Base-by-base conservation (phyloP, 306 rosid species). In the Glycine soja region DNA sequence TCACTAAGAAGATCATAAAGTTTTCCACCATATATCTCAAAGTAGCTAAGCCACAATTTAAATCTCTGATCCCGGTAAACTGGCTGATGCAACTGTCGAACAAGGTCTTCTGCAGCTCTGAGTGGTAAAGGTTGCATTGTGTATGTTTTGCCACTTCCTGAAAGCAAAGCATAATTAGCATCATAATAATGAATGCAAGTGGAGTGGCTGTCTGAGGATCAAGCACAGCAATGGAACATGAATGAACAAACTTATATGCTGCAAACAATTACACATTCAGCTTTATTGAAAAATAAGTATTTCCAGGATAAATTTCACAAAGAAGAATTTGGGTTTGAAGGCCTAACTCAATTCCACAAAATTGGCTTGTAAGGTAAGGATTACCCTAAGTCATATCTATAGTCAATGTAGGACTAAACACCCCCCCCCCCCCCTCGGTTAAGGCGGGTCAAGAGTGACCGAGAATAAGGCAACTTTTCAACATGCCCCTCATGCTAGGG, bases 11-110 rank as follows among this genome's bases (percentile, higher is more conserved):
- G 98, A 88, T 96, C 99, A 88, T 69, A 96, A 47, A 96, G 91
- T 82, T 96, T 96, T 85, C 99, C 98, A 24, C 99, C 99, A 72
- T 96, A 96, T 86, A 96, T 96, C 91, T 96, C 99, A 77, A 96
- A 96, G 89, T 86, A 96, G 92, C 99, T 96, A 78, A 96, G 99
- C 99, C 99, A 96, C 91, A 96, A 85, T 87, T 96, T 96, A 83
- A 88, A 96, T 89, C 85, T 90, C 86, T 96, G 97, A 82, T 90
- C 92, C 63, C 87, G 93, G 85, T 93, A 92, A 76, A 89, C 85
- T 83, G 99, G 98, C 86, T 86, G 98, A 85, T 90, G 95, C 87
- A 96, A 88, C 82, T 87, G 85, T 81, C 92, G 91, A 74, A 93
- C 94, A 63, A 96, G 92, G 87, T 96, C 93, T 86, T 90, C 92